A percentile compares a stretch with the other conserved stretches of the same genome.
Evolutionary conservation across 768 basidiomycete species (phyloP).

Genomic region (Tulasnella sp.): DNA sequence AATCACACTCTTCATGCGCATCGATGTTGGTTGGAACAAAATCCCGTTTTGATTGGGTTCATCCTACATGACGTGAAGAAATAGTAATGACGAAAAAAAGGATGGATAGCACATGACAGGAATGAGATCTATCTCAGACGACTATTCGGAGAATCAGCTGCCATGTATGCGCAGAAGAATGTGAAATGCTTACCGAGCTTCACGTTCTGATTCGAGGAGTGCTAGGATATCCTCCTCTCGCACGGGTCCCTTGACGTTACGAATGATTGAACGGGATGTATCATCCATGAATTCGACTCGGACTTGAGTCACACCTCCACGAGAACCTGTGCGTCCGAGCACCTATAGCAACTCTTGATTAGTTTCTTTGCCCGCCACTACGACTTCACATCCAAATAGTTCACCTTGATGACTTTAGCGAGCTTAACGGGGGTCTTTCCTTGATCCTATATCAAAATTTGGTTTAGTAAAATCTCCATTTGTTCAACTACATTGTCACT

Average conservation of each 20-base stretch:
- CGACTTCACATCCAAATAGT: too few species aligned
- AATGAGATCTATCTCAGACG: conserved; percentile 1
- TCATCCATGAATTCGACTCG: conserved; percentile 99
- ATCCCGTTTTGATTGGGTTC: too few species aligned
- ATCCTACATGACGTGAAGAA: too few species aligned
- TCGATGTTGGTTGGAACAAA: too few species aligned
- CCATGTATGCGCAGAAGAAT: neutral
- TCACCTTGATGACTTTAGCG: conserved; percentile 92
- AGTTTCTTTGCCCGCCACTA: too few species aligned
- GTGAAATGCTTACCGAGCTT: conserved; percentile 72
- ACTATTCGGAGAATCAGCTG: neutral
- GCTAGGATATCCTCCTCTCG: conserved; percentile 93
- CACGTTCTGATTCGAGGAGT: conserved; percentile 94
- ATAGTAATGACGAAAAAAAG: neutral
- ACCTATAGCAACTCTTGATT: conserved; percentile 41
- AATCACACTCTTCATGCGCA: too few species aligned
- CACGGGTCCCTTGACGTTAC: conserved; percentile 98
- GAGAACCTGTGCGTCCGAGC: conserved; percentile 95
- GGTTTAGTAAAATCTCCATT: neutral
- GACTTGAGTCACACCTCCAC: conserved; percentile 98
- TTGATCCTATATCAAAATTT: conserved; percentile 12
- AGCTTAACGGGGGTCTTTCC: conserved; percentile 92
- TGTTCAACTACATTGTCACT: neutral
- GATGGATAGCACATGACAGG: neutral
- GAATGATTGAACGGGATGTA: conserved; percentile 86